A percentile compares a stretch with the other conserved stretches of the same genome.
These are phyloP conservation scores for Venturia pyrina DNA, from an alignment of 2,329 filamentous ascomycete genomes.

Conservation along the genomic window DNA sequence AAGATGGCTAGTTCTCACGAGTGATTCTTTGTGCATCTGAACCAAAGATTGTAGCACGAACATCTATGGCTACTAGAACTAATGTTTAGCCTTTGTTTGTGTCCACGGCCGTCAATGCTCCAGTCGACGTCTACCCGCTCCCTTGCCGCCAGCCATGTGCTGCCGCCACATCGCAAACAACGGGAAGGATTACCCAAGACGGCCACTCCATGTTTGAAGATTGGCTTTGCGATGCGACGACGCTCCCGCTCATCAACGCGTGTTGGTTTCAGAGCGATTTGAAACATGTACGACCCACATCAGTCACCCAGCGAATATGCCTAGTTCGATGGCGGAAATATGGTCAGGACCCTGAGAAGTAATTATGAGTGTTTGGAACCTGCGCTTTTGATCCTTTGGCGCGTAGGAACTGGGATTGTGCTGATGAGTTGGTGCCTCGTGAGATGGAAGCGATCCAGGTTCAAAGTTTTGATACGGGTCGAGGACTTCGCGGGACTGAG, in stretches of 20 bases:
- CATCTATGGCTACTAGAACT: neutral
- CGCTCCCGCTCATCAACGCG: neutral
- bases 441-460: neutral
- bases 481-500: too few species aligned
- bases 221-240: neutral
- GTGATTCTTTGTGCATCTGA: neutral
- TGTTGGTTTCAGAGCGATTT: neutral
- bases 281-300: neutral
- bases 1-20: neutral
- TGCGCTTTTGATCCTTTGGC: neutral
- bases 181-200: neutral
- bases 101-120: neutral
- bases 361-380: neutral
- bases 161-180: neutral
- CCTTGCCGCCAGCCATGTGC: neutral
- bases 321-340: neutral
- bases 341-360: neutral
- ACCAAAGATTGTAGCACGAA: neutral
- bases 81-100: neutral
- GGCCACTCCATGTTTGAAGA: neutral
- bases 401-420: neutral
- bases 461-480: too few species aligned
- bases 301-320: neutral
- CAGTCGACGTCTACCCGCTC: neutral
- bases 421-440: neutral